Evolutionary conservation across 176 grass and related monocot species (phyloP), one percentile per base, ranked within the genome.

Genomic region (Rhynchospora pubera): DNA sequence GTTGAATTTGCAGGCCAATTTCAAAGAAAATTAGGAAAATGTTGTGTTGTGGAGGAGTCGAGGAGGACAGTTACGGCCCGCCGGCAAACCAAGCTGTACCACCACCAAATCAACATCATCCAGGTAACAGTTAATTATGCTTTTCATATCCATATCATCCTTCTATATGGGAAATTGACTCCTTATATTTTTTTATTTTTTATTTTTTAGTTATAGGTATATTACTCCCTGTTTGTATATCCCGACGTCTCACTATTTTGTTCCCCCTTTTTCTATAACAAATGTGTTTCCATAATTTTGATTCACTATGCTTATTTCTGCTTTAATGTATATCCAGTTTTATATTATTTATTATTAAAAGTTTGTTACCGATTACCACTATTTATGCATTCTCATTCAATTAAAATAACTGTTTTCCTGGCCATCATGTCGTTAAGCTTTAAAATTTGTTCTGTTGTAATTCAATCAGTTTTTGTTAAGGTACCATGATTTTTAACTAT

Each of bases 31-130:
- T 73, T 43, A 79, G 76, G 16, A 79, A 62, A 48, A 94, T 98
- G 95, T 88, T 93, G 87, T 98, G 95, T 85, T 94, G 92, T 66
- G 92, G 92, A 26, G 84, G 87, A 70, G 89, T 79, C 23, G 90
- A 98, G 89, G 92, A 98, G 87, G 95, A 94, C 62, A 91, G 80
- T 83, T 93, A 88, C 62, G 92, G 90, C 48, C 95, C 90, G 59
- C 95, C 89, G 70, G 89, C 88, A n/a, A 86, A 88, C 86, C 95
- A 98, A 83, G 83, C 84, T 7, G 83, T 30, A 16, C 92, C 92
- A 14, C 92, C 90, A 3, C 92, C 95, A 84, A 94, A 94, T 62
- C 71, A 83, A 52, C 86, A 91, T 70, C 76, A 85, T 70, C 88
- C 86, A 18, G 92, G 95, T 97, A 86, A 8, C 26, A 28, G 32